Conservation (phyloP, 495 filamentous ascomycete genomes). For the Clohesyomyces aquaticus region DNA sequence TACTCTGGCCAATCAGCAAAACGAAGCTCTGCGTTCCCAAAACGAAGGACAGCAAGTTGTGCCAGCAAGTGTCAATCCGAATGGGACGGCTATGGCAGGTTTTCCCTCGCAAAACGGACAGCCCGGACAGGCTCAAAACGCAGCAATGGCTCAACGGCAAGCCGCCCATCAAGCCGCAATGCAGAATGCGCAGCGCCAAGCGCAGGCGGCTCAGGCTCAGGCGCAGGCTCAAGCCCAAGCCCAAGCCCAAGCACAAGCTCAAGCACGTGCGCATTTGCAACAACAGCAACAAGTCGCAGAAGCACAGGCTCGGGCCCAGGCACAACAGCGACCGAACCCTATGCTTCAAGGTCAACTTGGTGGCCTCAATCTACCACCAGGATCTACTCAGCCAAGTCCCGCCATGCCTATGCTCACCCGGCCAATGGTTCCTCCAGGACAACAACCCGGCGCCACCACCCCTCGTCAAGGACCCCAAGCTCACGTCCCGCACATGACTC, state of each 20-base stretch:
- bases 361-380: constrained; percentile 50
- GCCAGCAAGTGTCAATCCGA: constrained; percentile 62
- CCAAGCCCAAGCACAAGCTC: constrained; percentile 6
- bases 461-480: constrained; percentile 37
- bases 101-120: constrained; percentile 50
- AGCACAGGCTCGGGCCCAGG: constrained; percentile 43
- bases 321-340: constrained; percentile 48
- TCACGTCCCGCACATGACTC: constrained; percentile 32
- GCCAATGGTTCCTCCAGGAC: constrained; percentile 55
- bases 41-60: constrained; percentile 69
- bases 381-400: constrained; percentile 54
- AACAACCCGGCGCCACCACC: constrained; percentile 38
- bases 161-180: constrained; percentile 45
- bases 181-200: constrained; percentile 47
- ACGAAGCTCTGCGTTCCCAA: constrained; percentile 63
- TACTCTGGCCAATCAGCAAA: constrained; percentile 64
- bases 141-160: constrained; percentile 38
- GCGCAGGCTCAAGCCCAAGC: constrained; percentile 44
- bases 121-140: constrained; percentile 50
- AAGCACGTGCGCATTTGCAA: constrained; percentile 28
- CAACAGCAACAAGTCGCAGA: constrained; percentile 47
- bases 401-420: constrained; percentile 65
- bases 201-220: constrained; percentile 52
- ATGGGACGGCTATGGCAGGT: constrained; percentile 52
- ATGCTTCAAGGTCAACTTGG: constrained; percentile 55